phyloP scores from a whole-genome alignment of 1,284 basidiomycete species.

The Dichomitus squalens region DNA sequence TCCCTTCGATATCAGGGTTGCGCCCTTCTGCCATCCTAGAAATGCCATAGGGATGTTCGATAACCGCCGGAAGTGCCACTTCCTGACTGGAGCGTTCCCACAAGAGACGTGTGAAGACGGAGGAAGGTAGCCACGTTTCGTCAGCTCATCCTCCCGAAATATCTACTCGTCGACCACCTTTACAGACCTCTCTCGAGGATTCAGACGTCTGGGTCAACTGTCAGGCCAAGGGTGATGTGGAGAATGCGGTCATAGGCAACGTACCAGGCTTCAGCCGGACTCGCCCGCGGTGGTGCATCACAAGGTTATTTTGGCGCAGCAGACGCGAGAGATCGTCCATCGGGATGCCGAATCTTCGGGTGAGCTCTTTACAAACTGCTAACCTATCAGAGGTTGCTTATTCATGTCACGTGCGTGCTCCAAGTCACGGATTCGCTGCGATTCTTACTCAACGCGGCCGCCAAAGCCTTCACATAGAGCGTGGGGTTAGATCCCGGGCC shows the following conservation, averaged over 20 bases:
- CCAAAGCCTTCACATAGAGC: conserved; percentile 13
- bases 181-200: too few species aligned
- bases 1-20: conserved; percentile 15
- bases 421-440: conserved; percentile 12
- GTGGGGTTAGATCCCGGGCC: conserved; percentile 17
- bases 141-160: conserved; percentile 9
- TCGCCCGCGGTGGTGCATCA: neutral
- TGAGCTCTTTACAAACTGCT: conserved; percentile 23
- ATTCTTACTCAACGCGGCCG: conserved; percentile 26
- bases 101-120: conserved; percentile 7
- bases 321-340: neutral
- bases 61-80: conserved; percentile 3
- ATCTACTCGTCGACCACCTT: conserved; percentile 3
- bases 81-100: conserved; percentile 6
- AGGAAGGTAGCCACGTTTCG: conserved; percentile 12
- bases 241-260: too few species aligned
- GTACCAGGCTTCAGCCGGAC: too few species aligned
- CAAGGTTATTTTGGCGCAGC: neutral
- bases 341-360: conserved; percentile 12
- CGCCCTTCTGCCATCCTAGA: conserved; percentile 13
- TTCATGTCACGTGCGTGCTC: conserved; percentile 24
- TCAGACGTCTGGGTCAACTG: too few species aligned
- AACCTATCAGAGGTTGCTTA: conserved; percentile 26
- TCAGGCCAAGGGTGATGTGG: neutral
- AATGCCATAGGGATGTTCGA: conserved; percentile 6